Conservation (phyloP, 164 flowering plant genomes). For the Magnolia sinica region DNA sequence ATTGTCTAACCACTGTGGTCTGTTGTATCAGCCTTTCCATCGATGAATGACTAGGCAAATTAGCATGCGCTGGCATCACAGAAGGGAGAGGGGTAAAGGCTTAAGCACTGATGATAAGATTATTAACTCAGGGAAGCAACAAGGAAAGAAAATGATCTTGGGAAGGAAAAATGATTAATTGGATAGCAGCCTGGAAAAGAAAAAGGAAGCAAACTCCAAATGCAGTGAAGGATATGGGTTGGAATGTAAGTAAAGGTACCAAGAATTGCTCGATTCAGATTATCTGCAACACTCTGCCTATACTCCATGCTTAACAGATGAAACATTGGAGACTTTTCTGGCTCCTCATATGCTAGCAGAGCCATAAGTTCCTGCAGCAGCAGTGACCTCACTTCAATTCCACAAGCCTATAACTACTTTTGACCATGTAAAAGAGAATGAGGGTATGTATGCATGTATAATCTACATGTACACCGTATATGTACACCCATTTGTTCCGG, state of each 20-base stretch:
- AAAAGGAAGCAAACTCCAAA: neutral
- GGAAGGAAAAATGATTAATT: neutral
- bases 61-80: conserved; percentile 56
- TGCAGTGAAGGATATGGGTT: neutral
- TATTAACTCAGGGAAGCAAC: neutral
- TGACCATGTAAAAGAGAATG: neutral
- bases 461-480: neutral
- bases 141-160: neutral
- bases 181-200: neutral
- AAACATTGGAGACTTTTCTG: conserved; percentile 93
- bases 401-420: neutral
- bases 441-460: neutral
- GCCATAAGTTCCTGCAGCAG: conserved; percentile 79
- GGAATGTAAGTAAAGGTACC: conserved; percentile 41
- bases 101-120: conserved; percentile 4
- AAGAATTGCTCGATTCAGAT: conserved; percentile 80
- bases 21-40: conserved; percentile 92
- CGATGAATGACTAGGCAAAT: conserved; percentile 68
- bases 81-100: conserved; percentile 1
- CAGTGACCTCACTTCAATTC: neutral
- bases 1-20: conserved; percentile 67
- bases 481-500: neutral
- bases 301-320: conserved; percentile 75
- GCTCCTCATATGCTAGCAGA: conserved; percentile 90
- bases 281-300: conserved; percentile 74